Base-by-base conservation (phyloP, 768 basidiomycete genomes). In the Melanogaster broomeanus region DNA sequence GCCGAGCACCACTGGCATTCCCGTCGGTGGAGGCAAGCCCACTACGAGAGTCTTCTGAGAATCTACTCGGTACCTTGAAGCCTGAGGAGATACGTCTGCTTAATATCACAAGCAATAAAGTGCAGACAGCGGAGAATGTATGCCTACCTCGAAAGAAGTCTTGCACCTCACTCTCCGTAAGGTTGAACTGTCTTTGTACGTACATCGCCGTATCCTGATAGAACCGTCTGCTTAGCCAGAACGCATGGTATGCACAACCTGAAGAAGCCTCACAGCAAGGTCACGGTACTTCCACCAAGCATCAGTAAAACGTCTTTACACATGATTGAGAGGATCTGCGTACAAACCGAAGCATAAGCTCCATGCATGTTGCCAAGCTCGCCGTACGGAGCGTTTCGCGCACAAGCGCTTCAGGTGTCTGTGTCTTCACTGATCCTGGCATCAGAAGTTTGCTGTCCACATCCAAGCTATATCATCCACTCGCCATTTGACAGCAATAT, bases 401-500 rank as follows among this genome's bases (percentile, higher is more conserved):
- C 3, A 79, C 60, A 28, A 74, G 55, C 7, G 65, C 70, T 51
- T 77, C 73, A 6, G 78, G 76, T 4, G 71, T 67, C 3, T 69
- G 68, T 7, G 74, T 77, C 59, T 73, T 73, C 19, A 77, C 77
- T 80, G 37, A 25, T 15, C n/a, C 12, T 5, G 27, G 16, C 7
- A 24, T 61, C 33, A 56, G 41, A 19, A 5, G 3, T 8, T 8
- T n/a, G n/a, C 4, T 21, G 19, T 8, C 0, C 15, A 9, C 10
- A 24, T 22, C 12, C 21, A 45, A 15, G 16, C 19, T 18, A 4
- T 8, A 37, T 21, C 24, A 4, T 5, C 1, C 12, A 27, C 40
- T 51, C 45, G 78, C 80, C 77, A 45, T 77, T 76, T 1, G 79
- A 77, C 19, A 82, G 60, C n/a, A 81, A 53, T 45, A 82, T 77